Conservation (phyloP, 2,329 filamentous ascomycete genomes). For the Beauveria pseudobassiana region DNA sequence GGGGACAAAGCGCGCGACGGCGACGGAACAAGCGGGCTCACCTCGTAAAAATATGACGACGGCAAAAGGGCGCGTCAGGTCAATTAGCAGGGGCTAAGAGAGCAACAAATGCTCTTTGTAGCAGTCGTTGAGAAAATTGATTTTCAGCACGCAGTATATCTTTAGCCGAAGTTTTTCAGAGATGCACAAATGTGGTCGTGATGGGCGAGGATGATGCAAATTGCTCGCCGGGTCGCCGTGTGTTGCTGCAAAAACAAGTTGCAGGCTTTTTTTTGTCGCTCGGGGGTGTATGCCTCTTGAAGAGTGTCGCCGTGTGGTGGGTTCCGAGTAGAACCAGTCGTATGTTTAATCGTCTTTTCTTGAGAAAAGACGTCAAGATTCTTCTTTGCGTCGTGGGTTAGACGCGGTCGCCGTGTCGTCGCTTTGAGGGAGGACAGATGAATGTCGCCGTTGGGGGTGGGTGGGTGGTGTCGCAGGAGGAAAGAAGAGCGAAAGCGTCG, state of each 20-base stretch:
- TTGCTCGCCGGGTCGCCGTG: slow-evolving; percentile 1
- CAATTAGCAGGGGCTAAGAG: not conserved
- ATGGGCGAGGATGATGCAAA: not conserved
- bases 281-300: not conserved
- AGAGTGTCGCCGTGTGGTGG: not conserved
- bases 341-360: not conserved
- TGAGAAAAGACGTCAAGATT: not conserved
- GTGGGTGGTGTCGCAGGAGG: slow-evolving; percentile 4
- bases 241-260: not conserved
- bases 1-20: slow-evolving; percentile 1
- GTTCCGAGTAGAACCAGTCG: not conserved
- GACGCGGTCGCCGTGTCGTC: slow-evolving; percentile 7
- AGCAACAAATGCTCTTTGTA: not conserved
- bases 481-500: not conserved
- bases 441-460: slow-evolving; percentile 1
- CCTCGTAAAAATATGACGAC: slow-evolving; percentile 3
- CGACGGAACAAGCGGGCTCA: not conserved
- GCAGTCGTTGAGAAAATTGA: not conserved
- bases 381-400: not conserved
- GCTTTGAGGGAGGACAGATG: not conserved
- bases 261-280: not conserved
- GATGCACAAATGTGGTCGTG: not conserved
- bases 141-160: not conserved
- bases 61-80: slow-evolving; percentile 2
- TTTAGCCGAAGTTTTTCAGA: not conserved